Percentiles rank a stretch among this genome's conserved stretches.
phyloP scores from a whole-genome alignment of 345 rosid genomes.

The Brassica incana region DNA sequence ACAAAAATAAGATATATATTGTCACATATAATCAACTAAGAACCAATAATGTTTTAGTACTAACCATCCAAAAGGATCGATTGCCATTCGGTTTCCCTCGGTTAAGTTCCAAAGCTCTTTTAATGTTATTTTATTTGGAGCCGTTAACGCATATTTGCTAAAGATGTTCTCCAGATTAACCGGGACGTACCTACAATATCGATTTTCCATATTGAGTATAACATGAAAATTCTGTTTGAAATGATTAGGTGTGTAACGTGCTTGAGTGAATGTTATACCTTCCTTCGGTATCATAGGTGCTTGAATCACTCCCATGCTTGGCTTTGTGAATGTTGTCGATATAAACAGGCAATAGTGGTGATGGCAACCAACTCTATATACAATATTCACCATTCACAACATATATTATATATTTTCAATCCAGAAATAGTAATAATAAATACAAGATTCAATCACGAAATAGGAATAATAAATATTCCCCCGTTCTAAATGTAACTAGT shows the following conservation, averaged over 20 bases:
- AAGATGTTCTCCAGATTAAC: constrained; percentile 63
- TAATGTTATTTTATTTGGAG: constrained; percentile 49
- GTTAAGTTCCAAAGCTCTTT: constrained; percentile 75
- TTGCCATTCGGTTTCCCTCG: constrained; percentile 55
- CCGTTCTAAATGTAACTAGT: too few species aligned
- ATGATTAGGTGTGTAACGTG: not conserved
- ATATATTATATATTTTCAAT: not conserved
- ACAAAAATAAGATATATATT: not conserved
- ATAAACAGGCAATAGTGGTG: constrained; percentile 64
- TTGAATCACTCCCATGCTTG: constrained; percentile 78
- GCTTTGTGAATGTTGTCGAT: constrained; percentile 69
- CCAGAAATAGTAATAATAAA: not conserved
- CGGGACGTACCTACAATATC: constrained; percentile 54
- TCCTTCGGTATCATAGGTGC: constrained; percentile 83
- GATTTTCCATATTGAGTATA: not conserved
- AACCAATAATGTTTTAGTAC: constrained; percentile 1
- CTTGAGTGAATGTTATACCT: constrained; percentile 43
- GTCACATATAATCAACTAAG: not conserved
- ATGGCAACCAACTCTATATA: constrained; percentile 69
- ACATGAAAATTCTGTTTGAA: not conserved
- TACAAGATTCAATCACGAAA: not conserved
- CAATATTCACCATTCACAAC: not conserved
- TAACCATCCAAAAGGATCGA: constrained; percentile 71
- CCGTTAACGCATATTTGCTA: constrained; percentile 66
- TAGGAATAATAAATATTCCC: too few species aligned